Conservation (phyloP, 2,329 filamentous ascomycete genomes). For the Colletotrichum paranaense region DNA sequence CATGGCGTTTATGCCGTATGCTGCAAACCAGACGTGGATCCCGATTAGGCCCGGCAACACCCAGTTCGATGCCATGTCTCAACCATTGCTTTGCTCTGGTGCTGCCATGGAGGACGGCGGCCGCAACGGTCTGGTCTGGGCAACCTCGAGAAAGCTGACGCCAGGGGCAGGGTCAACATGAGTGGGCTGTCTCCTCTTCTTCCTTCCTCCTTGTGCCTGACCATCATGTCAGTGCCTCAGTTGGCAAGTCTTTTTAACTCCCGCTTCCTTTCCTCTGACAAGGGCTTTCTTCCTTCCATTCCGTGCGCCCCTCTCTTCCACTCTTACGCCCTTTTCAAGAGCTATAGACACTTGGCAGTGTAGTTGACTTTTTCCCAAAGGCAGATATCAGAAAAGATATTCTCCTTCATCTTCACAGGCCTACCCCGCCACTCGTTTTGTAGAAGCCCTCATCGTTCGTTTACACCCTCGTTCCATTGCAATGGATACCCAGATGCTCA, state of each 20-base stretch:
- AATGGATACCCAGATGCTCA: constrained; percentile 30
- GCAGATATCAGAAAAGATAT: constrained; percentile 26
- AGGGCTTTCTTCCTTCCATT: not conserved
- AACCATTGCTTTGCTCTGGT: constrained; percentile 16
- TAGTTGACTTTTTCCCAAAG: constrained; percentile 17
- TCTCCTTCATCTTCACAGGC: not conserved
- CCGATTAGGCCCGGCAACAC: constrained; percentile 24
- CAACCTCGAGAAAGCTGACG: constrained; percentile 25
- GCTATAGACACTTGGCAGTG: constrained; percentile 20
- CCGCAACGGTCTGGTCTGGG: constrained; percentile 19
- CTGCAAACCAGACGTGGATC: constrained; percentile 30
- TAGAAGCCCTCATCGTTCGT: constrained; percentile 1
- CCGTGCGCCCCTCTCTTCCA: constrained; percentile 14
- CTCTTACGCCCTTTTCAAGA: constrained; percentile 6
- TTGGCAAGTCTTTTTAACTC: constrained; percentile 34
- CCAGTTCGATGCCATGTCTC: constrained; percentile 32
- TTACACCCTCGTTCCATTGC: constrained; percentile 12
- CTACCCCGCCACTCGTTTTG: not conserved
- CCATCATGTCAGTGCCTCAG: constrained; percentile 32
- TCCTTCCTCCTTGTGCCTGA: constrained; percentile 8
- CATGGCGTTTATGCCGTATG: constrained; percentile 27
- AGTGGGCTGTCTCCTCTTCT: constrained; percentile 31
- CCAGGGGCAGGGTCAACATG: constrained; percentile 12
- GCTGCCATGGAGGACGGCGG: constrained; percentile 12
- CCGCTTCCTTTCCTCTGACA: constrained; percentile 20